Base-by-base conservation (phyloP, 768 basidiomycete species). In the Basidioascus undulatus region DNA sequence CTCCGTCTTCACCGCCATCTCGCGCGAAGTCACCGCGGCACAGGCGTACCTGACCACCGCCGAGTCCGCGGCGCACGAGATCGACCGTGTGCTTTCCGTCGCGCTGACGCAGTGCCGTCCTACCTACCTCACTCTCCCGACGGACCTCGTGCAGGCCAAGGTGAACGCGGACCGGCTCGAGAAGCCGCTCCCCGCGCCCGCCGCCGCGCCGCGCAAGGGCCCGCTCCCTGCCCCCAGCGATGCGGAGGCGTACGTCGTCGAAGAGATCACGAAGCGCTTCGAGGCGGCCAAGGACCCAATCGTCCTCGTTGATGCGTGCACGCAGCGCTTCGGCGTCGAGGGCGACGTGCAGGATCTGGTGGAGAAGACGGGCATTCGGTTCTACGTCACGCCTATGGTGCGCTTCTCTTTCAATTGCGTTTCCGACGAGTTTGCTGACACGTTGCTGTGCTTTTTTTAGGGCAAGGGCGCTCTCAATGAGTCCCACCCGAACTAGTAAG, bases 51-150 rank as follows among this genome's bases (percentile, higher is more conserved):
- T n/a, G n/a, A n/a, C n/a, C n/a, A n/a, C n/a, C n/a, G n/a, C n/a
- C n/a, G 20, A 39, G 10, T 27, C 38, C 4, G 39, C 43, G 5
- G 26, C 42, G 12, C 35, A 42, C 7, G 45, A 46, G 45, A 46
- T 46, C 24, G 46, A 47, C 39, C 30, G 43, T 6, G 43, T 47
- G 6, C 32, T 47, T n/a, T 35, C 15, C 18, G 37, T 33, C 3
- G 13, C 37, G n/a, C 19, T 42, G 21, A 44, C 47, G 23, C 47
- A 80, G 69, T 76, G 74, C 23, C 72, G 81, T 16, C 87, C 87
- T 0, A 80, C 78, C 25, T 96, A 96, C 53, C 59, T 96, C 31
- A 69, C 74, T 27, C 63, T 94, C 40, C 87, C 83, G 1, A 86
- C 75, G 6, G 78, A 94, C 55, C 61, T 89, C 39, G 75, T 76